Conservation (phyloP, 1,284 basidiomycete genomes). For the Rhizoctonia solani region DNA sequence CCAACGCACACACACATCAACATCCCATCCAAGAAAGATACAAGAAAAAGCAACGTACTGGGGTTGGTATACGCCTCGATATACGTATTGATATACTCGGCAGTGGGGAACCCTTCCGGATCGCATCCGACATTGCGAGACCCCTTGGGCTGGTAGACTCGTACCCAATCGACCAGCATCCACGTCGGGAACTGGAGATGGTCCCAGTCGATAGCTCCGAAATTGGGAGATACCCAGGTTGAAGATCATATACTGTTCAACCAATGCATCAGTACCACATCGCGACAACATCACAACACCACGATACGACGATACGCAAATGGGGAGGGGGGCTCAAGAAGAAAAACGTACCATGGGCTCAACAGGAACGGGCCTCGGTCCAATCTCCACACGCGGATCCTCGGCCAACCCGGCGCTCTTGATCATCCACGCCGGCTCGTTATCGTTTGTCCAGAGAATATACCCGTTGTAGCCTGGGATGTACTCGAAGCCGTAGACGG, state of each 20-base stretch:
- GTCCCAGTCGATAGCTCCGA: conserved; percentile 68
- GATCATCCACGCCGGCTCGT: conserved; percentile 74
- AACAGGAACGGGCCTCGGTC: conserved; percentile 74
- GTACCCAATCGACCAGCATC: conserved; percentile 82
- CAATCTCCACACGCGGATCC: conserved; percentile 67
- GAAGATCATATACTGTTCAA: conserved; percentile 67
- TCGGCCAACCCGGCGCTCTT: conserved; percentile 69
- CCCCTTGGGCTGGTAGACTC: conserved; percentile 76
- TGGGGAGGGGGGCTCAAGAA: background rate
- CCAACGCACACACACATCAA: background rate
- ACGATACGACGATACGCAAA: background rate
- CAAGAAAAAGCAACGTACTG: background rate
- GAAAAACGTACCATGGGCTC: conserved; percentile 72
- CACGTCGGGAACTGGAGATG: conserved; percentile 50
- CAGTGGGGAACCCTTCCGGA: conserved; percentile 78
- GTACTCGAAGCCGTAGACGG: conserved; percentile 70
- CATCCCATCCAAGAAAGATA: too few relatives aligned
- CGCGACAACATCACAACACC: too few relatives aligned
- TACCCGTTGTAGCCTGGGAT: conserved; percentile 63
- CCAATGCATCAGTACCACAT: too few relatives aligned
- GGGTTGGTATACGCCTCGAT: conserved; percentile 12
- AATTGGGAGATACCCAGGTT: conserved; percentile 84
- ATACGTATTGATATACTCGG: conserved; percentile 70
- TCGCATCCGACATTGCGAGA: conserved; percentile 81
- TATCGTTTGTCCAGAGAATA: conserved; percentile 77